A percentile compares a stretch with the other conserved stretches of the same genome.
phyloP scores from a whole-genome alignment of 108 stramenopile species.

The Skeletonema marinoi region DNA sequence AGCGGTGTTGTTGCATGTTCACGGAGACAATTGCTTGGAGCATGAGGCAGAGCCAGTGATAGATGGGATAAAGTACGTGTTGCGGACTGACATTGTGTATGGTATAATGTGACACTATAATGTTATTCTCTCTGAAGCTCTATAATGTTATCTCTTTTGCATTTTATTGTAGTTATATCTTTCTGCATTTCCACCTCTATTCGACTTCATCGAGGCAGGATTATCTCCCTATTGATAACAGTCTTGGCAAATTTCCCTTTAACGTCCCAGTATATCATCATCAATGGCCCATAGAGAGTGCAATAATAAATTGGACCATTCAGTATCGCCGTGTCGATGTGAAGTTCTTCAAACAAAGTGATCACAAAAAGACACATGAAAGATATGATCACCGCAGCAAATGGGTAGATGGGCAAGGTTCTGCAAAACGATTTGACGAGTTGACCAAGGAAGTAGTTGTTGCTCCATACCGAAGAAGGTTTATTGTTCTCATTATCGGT shows the following conservation, averaged over 20 bases:
- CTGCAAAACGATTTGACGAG: slow-evolving; percentile 55
- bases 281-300: slow-evolving; percentile 82
- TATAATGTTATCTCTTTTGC: too few species aligned
- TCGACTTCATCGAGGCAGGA: background rate
- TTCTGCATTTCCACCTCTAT: background rate
- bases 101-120: background rate
- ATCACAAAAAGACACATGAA: slow-evolving; percentile 79
- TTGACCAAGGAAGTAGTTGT: slow-evolving; percentile 28
- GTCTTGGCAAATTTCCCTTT: slow-evolving; percentile 29
- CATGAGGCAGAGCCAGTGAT: slow-evolving; percentile 88
- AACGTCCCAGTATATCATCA: slow-evolving; percentile 67
- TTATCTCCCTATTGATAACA: background rate
- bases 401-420: slow-evolving; percentile 76
- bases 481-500: background rate
- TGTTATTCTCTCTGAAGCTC: background rate
- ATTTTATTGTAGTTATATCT: background rate
- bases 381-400: slow-evolving; percentile 77
- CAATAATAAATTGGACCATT: slow-evolving; percentile 83
- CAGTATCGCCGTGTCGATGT: slow-evolving; percentile 52
- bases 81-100: slow-evolving; percentile 75
- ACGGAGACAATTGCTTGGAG: slow-evolving; percentile 85
- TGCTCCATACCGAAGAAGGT: slow-evolving; percentile 39
- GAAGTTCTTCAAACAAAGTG: slow-evolving; percentile 60
- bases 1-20: slow-evolving; percentile 80
- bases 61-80: slow-evolving; percentile 84